Base-by-base conservation (phyloP, 192 early-diverging fungal genomes). In the Coemansia furcata region DNA sequence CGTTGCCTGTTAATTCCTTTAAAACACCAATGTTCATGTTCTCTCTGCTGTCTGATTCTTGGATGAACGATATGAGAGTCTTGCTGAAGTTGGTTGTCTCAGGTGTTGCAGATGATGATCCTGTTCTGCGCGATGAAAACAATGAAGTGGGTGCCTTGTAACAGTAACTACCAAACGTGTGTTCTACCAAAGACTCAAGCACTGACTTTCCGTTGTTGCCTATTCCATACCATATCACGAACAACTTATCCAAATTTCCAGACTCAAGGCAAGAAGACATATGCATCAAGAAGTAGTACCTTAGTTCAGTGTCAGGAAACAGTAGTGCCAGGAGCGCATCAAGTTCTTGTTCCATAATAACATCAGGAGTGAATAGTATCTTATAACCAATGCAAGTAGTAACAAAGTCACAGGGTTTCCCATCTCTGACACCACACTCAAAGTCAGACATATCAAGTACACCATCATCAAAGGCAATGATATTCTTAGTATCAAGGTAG, bases 171-270 rank as follows among this genome's bases (percentile, higher is more conserved):
- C 68, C 68, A 46, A 69, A 69, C 11, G 68, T 60, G 49, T 55
- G 33, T n/a, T 69, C 68, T 14, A 69, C 61, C 35, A 69, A 39
- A 29, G 60, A 42, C 36, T 63, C 60, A 14, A 69, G 12, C 1
- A 69, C 61, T 58, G 68, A 69, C 52, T 69, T 69, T 17, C 68
- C 68, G 42, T 69, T 69, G 40, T 57, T 69, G 2, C 68, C 68
- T 19, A 69, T 5, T 32, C 68, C 68, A 29, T 19, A 42, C 68
- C 68, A 69, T 11, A 69, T 63, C 21, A 63, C 33, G 21, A 69
- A 69, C 38, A 63, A 9, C 39, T 69, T 69, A 43, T 63, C 61
- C 19, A 62, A 30, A 32, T 69, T 69, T 6, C 61, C 61, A 58
- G 47, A 62, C 15, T 63, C 61, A n/a, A 69, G 52, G 39, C 68